Evolutionary conservation across 306 rosid genomes (phyloP).

Genomic region (Heteromeles arbutifolia): DNA sequence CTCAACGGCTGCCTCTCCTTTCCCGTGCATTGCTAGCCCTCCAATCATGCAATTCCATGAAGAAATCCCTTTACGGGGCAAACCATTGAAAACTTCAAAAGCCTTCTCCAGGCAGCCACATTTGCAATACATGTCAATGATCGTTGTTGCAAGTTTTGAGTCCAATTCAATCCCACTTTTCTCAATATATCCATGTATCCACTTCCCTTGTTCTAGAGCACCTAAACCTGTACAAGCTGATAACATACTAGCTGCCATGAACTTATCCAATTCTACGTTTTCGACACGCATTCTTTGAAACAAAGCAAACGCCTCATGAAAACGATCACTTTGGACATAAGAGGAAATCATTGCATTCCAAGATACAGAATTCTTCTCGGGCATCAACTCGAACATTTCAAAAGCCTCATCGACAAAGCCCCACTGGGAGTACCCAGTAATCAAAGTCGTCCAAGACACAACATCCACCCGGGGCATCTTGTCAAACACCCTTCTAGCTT

Average conservation of each 20-base stretch:
- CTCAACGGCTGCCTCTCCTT: conserved; percentile 44
- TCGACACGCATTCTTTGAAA: conserved; percentile 41
- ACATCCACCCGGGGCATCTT: conserved; percentile 31
- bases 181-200: conserved; percentile 46
- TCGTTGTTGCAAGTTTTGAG: conserved; percentile 44
- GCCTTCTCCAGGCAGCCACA: conserved; percentile 63
- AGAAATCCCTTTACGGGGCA: conserved; percentile 36
- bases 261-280: conserved; percentile 39
- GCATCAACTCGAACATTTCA: conserved; percentile 42
- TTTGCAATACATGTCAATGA: conserved; percentile 67
- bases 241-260: conserved; percentile 54
- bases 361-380: conserved; percentile 36
- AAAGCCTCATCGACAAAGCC: conserved; percentile 49
- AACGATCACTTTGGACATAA: conserved; percentile 44
- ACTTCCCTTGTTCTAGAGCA: conserved; percentile 58
- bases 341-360: conserved; percentile 67
- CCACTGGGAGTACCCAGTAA: conserved; percentile 41
- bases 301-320: conserved; percentile 47
- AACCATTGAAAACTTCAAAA: conserved; percentile 31
- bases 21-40: conserved; percentile 70
- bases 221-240: conserved; percentile 57
- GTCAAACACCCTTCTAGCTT: conserved; percentile 45
- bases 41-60: conserved; percentile 73
- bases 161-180: conserved; percentile 45
- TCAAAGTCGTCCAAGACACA: conserved; percentile 56